Evolutionary conservation across 2,329 filamentous ascomycete species (phyloP).

Genomic region (Basipetospora chlamydospora): DNA sequence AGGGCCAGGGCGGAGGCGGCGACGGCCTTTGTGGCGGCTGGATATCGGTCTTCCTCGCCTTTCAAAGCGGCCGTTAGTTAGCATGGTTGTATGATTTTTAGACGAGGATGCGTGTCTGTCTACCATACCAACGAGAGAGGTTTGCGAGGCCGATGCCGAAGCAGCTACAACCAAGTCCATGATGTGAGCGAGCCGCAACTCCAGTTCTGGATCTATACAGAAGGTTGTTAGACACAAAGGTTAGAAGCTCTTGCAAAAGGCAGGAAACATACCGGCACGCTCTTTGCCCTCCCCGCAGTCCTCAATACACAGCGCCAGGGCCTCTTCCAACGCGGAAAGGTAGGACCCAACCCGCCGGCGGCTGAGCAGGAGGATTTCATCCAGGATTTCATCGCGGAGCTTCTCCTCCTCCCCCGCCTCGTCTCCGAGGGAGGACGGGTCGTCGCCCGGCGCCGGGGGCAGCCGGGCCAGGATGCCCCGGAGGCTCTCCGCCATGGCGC

Average conservation of each 20-base stretch:
- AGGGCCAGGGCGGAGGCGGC: neutral
- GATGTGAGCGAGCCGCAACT: too few species aligned
- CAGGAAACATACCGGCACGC: neutral
- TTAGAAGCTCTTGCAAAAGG: too few species aligned
- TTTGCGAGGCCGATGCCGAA: too few species aligned
- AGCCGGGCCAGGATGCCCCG: conserved; percentile 8
- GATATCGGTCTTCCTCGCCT: neutral
- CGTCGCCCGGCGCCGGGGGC: neutral
- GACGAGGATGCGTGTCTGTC: too few species aligned
- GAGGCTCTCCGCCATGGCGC: conserved; percentile 5
- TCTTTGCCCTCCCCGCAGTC: neutral
- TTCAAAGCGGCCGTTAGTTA: neutral
- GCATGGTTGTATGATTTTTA: neutral
- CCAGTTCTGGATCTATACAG: too few species aligned
- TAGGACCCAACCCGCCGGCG: neutral
- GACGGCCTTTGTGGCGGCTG: neutral
- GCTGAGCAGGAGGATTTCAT: neutral
- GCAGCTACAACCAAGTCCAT: too few species aligned
- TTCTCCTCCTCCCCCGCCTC: neutral
- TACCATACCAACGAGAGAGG: too few species aligned
- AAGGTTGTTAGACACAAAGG: too few species aligned
- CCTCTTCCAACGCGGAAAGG: neutral
- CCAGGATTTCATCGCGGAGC: neutral
- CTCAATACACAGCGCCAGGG: neutral
- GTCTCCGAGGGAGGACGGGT: neutral